These are phyloP conservation scores for Ustilago cynodontis DNA, from an alignment of 1,284 basidiomycete genomes.

Conservation along the genomic window DNA sequence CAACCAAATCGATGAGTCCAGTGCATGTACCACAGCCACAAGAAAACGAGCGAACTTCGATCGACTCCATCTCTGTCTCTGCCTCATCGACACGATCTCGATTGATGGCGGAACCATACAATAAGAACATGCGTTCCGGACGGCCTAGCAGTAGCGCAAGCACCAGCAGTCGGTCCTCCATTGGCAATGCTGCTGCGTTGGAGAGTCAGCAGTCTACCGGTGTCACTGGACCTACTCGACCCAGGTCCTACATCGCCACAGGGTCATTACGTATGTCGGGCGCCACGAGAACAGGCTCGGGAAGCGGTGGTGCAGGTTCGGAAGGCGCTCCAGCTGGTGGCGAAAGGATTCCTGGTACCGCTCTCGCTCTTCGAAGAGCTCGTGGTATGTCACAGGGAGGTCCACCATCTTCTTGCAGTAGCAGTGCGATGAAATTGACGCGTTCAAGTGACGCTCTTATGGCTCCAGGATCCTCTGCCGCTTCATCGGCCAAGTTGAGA, in stretches of 20 bases:
- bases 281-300: constrained; percentile 13
- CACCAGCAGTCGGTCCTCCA: constrained; percentile 29
- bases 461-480: not conserved
- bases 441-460: constrained; percentile 25
- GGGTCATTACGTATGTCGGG: constrained; percentile 29
- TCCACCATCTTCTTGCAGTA: not conserved
- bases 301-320: not conserved
- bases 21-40: not conserved
- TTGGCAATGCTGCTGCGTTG: constrained; percentile 9
- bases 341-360: constrained; percentile 16
- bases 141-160: constrained; percentile 36
- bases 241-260: constrained; percentile 22
- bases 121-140: constrained; percentile 28
- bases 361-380: constrained; percentile 28
- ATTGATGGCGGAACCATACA: constrained; percentile 40
- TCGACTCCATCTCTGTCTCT: constrained; percentile 20
- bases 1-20: not conserved
- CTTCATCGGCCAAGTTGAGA: not conserved
- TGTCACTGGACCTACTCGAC: constrained; percentile 20
- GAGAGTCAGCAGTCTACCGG: constrained; percentile 12
- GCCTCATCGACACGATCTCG: constrained; percentile 19
- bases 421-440: constrained; percentile 25
- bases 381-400: constrained; percentile 27
- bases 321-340: not conserved
- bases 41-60: constrained; percentile 9